Conservation (phyloP, 2,329 filamentous ascomycete species). For the Trichoderma oligosporum region DNA sequence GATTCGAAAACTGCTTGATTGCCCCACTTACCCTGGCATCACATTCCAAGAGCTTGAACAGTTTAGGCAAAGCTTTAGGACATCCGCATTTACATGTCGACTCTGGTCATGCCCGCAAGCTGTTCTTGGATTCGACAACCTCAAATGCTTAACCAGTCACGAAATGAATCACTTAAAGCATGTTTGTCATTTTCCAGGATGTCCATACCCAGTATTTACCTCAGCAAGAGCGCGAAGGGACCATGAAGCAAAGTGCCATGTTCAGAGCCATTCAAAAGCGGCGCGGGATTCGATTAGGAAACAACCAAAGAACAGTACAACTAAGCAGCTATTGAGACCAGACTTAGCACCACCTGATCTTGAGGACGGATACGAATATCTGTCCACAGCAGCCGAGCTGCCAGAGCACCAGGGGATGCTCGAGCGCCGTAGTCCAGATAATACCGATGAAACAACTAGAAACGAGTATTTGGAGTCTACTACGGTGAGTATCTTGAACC, state of each 20-base stretch:
- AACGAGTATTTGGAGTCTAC: too few species aligned
- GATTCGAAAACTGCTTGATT: not conserved
- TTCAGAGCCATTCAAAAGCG: not conserved
- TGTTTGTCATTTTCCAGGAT: not conserved
- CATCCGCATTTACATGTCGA: slow-evolving; percentile 20
- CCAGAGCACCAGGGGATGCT: too few species aligned
- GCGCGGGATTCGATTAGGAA: not conserved
- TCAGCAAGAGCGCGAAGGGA: not conserved
- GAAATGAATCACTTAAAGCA: not conserved
- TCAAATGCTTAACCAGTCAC: not conserved
- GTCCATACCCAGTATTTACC: not conserved
- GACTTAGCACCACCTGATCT: too few species aligned
- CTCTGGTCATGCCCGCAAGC: slow-evolving; percentile 22
- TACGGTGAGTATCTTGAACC: too few species aligned
- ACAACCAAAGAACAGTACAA: not conserved
- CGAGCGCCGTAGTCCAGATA: too few species aligned
- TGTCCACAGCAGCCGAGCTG: too few species aligned
- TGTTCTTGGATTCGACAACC: slow-evolving; percentile 22
- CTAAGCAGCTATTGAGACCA: too few species aligned
- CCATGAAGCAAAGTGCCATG: not conserved
- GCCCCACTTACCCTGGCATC: not conserved
- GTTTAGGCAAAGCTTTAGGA: slow-evolving; percentile 17
- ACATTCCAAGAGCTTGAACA: slow-evolving; percentile 4
- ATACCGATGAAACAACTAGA: too few species aligned
- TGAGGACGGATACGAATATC: too few species aligned